Base-by-base conservation (phyloP, 805 yeast species). In the Brettanomyces anomalus region DNA sequence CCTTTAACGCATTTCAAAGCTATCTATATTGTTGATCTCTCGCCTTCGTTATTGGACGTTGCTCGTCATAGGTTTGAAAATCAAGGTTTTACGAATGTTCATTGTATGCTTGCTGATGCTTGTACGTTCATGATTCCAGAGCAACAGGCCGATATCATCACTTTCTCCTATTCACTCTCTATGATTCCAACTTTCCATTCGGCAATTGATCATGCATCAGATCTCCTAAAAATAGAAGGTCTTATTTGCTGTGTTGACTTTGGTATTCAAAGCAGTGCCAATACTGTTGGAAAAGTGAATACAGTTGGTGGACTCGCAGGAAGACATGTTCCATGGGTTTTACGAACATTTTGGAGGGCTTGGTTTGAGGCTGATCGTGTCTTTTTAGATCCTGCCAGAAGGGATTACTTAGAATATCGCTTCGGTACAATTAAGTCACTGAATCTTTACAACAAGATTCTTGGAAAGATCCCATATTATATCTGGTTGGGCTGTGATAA, bases 281-380 rank as follows among this genome's bases (percentile, higher is more conserved):
- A 80, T 37, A 68, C 77, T 4, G 66, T 78, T 44, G 88, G 88
- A 16, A 74, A 85, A 57, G 72, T 79, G 41, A 77, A 82, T 55
- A 81, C 89, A 7, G 63, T 84, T 31, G 94, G 95, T 41, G 93
- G 94, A 7, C 65, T 79, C 49, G 72, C 72, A 28, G 73, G 77
- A 53, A 71, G 94, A 55, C 83, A 83, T 57, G 79, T 76, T 47
- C 81, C 86, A 21, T 85, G 94, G 94, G 47, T 81, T 44, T 70
- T 74, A 40, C 71, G 94, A 57, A 82, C 85, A 26, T 85, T 85
- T 58, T 85, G 95, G 95, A 73, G 88, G 56, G 66, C 81, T 36
- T 85, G 95, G 95, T 85, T 85, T 60, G 95, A 85, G 61, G 81
- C 81, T 42, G 95, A 85, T 61, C 73, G 80, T 44, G 94, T 85